phyloP scores from a whole-genome alignment of 441 rosid species.

The Erodium moschatum region DNA sequence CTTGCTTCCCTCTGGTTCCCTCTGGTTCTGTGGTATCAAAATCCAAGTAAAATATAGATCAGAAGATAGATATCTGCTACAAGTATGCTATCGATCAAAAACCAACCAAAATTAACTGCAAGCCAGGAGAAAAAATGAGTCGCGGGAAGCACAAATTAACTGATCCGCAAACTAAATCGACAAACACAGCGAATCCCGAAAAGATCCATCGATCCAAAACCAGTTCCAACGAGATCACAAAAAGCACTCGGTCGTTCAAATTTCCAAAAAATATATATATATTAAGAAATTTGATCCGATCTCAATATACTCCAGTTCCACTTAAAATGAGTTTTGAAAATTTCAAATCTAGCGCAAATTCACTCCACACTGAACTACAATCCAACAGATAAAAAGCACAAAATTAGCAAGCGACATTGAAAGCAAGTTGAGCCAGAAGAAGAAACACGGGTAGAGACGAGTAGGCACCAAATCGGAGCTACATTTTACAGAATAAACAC shows the following conservation, averaged over 20 bases:
- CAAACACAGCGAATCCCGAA: background rate
- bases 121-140: background rate
- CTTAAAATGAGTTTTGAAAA: background rate
- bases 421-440: no score
- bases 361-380: background rate
- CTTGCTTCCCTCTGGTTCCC: background rate
- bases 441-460: background rate
- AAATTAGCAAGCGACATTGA: no score
- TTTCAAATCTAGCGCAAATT: background rate
- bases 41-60: conserved; percentile 4
- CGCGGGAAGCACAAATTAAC: background rate
- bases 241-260: background rate
- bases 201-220: background rate
- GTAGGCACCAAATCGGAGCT: background rate
- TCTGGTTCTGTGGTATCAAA: background rate
- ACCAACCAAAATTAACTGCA: background rate
- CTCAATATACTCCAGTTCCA: conserved; percentile 2
- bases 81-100: background rate
- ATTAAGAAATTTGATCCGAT: background rate
- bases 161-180: background rate
- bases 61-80: background rate
- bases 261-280: background rate
- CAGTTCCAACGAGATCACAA: background rate
- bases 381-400: background rate
- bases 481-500: background rate